Evolutionary conservation across 2,329 filamentous ascomycete genomes (phyloP), one percentile per base, ranked within the genome.

Genomic region (Fusarium heterosporum): DNA sequence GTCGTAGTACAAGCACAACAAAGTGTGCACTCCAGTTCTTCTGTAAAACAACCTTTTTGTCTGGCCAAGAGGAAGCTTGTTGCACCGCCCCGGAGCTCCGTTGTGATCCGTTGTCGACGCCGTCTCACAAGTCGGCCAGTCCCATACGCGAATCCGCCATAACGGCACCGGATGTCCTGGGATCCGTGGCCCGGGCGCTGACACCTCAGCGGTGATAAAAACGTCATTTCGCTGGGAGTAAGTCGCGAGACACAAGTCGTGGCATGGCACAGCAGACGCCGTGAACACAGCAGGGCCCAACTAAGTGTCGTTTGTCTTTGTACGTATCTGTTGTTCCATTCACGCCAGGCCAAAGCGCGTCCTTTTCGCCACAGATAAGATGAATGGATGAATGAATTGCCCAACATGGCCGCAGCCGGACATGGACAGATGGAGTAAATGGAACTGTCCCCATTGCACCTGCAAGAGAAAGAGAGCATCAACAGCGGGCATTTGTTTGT

Each of bases 151-250:
- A 57, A 60, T 49, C 64, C 63, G 55, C 55, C 49, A 59, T 34
- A 43, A 55, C 59, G 59, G 64, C 47, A 55, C 60, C 64, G 64
- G 64, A 59, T 64, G 58, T 57, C 58, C 16, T 52, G 36, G 16
- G 47, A 55, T 61, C 64, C 60, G 64, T 38, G 25, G 26, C 56
- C 56, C 45, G 62, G 51, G 58, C 48, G 43, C 64, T 68, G 49
- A 60, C 43, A 46, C 47, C 36, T 61, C 55, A 59, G 53, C 53
- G 56, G 40, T 42, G 26, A 53, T n/a, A n/a, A 29, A 36, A 38
- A 72, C 51, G 58, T 70, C 69, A 66, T 68, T 54, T 67, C 61
- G 64, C 43, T 46, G 54, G 61, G 19, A 46, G n/a, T n/a, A n/a
- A n/a, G n/a, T n/a, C 32, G 29, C 43, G 19, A 22, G n/a, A n/a